Base-by-base conservation (phyloP, 495 filamentous ascomycete genomes). In the Xylaria scruposa region DNA sequence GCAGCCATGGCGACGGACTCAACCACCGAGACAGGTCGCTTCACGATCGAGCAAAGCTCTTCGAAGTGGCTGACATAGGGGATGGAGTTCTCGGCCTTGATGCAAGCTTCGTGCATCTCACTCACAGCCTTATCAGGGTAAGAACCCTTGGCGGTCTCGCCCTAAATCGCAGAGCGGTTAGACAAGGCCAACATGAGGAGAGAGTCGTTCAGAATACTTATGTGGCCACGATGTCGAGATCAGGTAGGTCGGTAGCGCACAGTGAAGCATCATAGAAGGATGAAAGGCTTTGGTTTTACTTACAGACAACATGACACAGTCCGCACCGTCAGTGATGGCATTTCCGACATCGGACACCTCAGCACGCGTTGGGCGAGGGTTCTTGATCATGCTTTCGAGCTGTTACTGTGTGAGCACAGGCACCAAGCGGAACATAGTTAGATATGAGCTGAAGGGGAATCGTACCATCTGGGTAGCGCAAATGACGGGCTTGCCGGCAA, bases 361-460 rank as follows among this genome's bases (percentile, higher is more conserved):
- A 68, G 95, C 96, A 83, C 96, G 92, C 61, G 96, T 99, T 46
- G 96, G 96, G 68, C 96, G 94, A 72, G 96, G 96, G 85, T 99
- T 99, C 88, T 97, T 96, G 83, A 97, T 98, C 96, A 99, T 99
- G 75, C 94, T 97, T 89, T 99, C 96, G 72, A 99, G 88, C 70
- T 71, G 51, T 44, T 3, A 17, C 1, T 9, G 21, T 54, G 60
- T 70, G 31, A 70, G 68, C 46, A 26, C 19, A 94, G 83, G 94
- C 91, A 40, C 92, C 78, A 1, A 29, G 2, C 0, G 17, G 38
- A 13, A 19, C 8, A 21, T 15, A 31, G 7, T 17, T 21, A 21
- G 24, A 10, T 3, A 15, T 19, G 36, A 38, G 12, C 6, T 26
- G 31, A 38, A 33, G 44, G 40, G 58, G 33, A 17, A 2, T 24